Percentiles rank a stretch among this genome's conserved stretches.
Evolutionary conservation across 352 stramenopile species (phyloP).

Genomic region (Phytophthora sp.): DNA sequence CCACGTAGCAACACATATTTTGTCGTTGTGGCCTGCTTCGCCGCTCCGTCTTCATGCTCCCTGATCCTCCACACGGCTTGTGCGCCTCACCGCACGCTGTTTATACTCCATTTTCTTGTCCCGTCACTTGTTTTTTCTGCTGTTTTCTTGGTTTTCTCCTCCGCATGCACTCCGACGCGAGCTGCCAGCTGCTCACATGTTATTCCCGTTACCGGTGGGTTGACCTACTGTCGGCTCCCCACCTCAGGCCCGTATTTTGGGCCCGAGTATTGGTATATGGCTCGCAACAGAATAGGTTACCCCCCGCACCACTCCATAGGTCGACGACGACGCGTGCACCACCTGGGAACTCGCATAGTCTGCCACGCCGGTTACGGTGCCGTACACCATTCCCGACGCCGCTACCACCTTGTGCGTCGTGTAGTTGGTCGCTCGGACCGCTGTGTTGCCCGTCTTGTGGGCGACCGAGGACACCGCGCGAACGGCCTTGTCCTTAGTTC

Average conservation of each 20-base stretch:
- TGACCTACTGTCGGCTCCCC: constrained; percentile 43
- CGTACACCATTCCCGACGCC: constrained; percentile 35
- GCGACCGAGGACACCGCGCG: constrained; percentile 40
- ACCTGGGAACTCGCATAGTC: constrained; percentile 69
- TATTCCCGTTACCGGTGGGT: constrained; percentile 49
- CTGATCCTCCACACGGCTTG: constrained; percentile 24
- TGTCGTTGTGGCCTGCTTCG: constrained; percentile 15
- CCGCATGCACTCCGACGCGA: constrained; percentile 26
- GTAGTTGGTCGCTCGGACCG: constrained; percentile 62
- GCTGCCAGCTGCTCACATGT: constrained; percentile 22
- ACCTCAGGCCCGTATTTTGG: constrained; percentile 74
- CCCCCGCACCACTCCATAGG: constrained; percentile 54
- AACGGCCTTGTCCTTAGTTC: constrained; percentile 69
- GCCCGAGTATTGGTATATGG: constrained; percentile 65
- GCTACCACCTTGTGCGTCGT: constrained; percentile 48
- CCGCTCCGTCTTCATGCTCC: constrained; percentile 31
- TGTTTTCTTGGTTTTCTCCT: constrained; percentile 29
- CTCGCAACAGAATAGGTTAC: constrained; percentile 65
- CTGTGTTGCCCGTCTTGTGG: constrained; percentile 48
- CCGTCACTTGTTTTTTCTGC: constrained; percentile 36
- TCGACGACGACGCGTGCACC: constrained; percentile 71
- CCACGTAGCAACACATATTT: constrained; percentile 44
- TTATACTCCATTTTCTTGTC: constrained; percentile 35
- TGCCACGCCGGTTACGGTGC: constrained; percentile 46
- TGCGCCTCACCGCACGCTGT: constrained; percentile 22